Evolutionary conservation across 2,329 filamentous ascomycete species (phyloP).

Genomic region (Aureobasidium sp.): DNA sequence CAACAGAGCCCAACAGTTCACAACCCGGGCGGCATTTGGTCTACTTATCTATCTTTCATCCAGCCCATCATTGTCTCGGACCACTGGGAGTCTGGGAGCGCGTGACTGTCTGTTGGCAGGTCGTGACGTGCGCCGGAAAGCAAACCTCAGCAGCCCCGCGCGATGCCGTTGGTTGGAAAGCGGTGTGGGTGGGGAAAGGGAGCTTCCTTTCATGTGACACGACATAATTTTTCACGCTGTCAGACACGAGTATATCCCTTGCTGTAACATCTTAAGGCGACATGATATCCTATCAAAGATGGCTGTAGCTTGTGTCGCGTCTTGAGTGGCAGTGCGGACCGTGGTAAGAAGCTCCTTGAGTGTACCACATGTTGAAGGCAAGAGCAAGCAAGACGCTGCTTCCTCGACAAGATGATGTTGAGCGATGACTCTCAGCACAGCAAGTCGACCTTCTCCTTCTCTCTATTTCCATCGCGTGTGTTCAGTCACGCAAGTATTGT

Average conservation of each 20-base stretch:
- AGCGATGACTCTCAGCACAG: background rate
- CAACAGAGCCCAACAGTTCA: background rate
- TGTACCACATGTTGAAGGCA: background rate
- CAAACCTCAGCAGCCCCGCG: background rate
- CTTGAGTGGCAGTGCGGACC: background rate
- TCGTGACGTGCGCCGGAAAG: conserved; percentile 1
- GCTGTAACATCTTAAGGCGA: background rate
- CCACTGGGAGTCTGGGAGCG: background rate
- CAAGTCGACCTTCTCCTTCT: background rate
- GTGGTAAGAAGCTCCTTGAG: background rate
- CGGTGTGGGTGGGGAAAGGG: background rate
- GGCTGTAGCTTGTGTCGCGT: background rate
- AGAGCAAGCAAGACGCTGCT: conserved; percentile 1
- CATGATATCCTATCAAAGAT: background rate
- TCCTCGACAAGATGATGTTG: background rate
- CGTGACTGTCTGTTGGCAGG: background rate
- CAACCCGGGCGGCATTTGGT: background rate
- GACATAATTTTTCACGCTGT: background rate
- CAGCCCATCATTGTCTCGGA: background rate
- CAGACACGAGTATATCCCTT: background rate
- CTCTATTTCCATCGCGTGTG: background rate
- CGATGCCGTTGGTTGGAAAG: conserved; percentile 3
- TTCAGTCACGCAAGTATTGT: background rate
- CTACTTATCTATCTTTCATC: background rate
- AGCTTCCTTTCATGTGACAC: conserved; percentile 2